phyloP scores from a whole-genome alignment of 1,284 basidiomycete species.

The Limonomyces culmigenus region DNA sequence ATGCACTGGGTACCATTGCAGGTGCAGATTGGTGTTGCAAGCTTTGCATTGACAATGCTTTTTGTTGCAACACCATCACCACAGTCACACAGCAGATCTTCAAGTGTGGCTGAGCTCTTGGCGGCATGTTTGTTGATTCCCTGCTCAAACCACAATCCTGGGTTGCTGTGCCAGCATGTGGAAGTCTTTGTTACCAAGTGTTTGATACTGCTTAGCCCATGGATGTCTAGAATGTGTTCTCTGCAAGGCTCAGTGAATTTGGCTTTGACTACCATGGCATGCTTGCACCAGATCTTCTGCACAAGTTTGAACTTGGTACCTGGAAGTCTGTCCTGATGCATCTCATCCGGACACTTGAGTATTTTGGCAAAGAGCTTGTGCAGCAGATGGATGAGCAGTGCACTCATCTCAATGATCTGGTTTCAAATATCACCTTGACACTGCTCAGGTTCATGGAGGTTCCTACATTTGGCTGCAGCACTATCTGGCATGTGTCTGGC shows the following conservation, averaged over 20 bases:
- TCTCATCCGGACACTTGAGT: constrained; percentile 11
- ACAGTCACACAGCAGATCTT: no score
- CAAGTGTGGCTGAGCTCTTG: no score
- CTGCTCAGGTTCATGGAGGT: constrained; percentile 9
- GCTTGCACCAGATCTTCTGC: constrained; percentile 11
- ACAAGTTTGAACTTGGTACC: constrained; percentile 14
- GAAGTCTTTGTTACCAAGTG: no score
- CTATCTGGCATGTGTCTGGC: constrained; percentile 11
- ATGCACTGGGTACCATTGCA: no score
- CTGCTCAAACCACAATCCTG: no score
- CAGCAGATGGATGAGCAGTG: constrained; percentile 9
- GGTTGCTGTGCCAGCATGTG: constrained; percentile 7
- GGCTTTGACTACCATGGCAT: constrained; percentile 9
- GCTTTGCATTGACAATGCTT: no score
- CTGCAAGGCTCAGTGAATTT: constrained; percentile 3
- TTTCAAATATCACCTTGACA: background rate
- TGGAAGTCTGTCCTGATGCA: constrained; percentile 12
- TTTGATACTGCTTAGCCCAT: no score
- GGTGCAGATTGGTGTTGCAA: no score
- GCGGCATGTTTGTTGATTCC: no score
- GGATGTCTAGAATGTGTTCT: constrained; percentile 23
- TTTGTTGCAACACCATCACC: no score
- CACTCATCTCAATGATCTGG: background rate
- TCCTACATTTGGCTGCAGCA: constrained; percentile 11
- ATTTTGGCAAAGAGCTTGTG: constrained; percentile 4